Conservation (phyloP, 2,329 filamentous ascomycete genomes). For the Aspergillus pseudoviridinutans region DNA sequence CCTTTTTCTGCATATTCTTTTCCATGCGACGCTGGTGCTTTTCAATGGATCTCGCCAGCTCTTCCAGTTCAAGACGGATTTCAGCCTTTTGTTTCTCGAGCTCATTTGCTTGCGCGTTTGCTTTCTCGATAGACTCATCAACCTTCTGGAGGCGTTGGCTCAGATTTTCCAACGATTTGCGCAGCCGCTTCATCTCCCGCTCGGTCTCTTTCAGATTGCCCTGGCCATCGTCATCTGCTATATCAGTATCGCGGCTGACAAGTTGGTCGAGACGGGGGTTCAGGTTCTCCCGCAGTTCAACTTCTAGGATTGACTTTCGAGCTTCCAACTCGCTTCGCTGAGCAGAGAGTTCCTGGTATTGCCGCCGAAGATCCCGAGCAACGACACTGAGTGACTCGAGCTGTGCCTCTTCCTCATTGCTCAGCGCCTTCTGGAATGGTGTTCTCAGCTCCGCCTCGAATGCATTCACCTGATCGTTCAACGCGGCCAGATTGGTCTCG, state of each 20-base stretch:
- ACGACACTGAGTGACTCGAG: conserved; percentile 66
- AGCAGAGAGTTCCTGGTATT: conserved; percentile 71
- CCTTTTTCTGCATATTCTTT: conserved; percentile 85
- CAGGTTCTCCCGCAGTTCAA: conserved; percentile 84
- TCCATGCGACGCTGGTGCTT: conserved; percentile 87
- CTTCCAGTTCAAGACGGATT: conserved; percentile 68
- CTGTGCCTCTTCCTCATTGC: conserved; percentile 73
- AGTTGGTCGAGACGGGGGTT: conserved; percentile 84
- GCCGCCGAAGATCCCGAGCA: conserved; percentile 69
- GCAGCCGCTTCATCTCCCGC: conserved; percentile 74
- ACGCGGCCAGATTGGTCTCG: conserved; percentile 68
- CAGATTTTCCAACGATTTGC: conserved; percentile 63
- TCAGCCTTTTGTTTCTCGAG: conserved; percentile 58
- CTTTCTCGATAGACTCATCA: conserved; percentile 66
- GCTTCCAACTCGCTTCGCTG: conserved; percentile 73
- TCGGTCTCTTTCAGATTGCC: conserved; percentile 72
- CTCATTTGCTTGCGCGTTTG: conserved; percentile 52
- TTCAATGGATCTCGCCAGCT: conserved; percentile 72
- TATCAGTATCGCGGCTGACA: conserved; percentile 68
- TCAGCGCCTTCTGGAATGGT: conserved; percentile 89
- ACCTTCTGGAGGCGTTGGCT: conserved; percentile 67
- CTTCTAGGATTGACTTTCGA: conserved; percentile 77
- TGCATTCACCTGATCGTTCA: conserved; percentile 69
- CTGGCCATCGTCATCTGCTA: conserved; percentile 53
- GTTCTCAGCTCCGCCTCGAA: conserved; percentile 77